Evolutionary conservation across 2,329 filamentous ascomycete genomes (phyloP).

Genomic region (Chaetothyriales sp.): DNA sequence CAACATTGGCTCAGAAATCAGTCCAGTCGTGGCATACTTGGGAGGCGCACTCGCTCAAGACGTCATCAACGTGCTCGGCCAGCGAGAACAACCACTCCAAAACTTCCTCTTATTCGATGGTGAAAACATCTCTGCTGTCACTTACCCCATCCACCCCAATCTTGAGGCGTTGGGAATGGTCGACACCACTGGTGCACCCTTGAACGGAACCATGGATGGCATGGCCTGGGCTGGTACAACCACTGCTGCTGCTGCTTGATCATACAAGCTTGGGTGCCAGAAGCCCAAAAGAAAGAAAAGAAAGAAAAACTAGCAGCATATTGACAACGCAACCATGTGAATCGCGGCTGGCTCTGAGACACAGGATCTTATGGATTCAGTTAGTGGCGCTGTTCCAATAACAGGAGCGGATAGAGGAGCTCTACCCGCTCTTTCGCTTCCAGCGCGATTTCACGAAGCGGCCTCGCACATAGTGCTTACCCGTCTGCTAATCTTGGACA

Average conservation of each 20-base stretch:
- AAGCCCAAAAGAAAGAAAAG: neutral
- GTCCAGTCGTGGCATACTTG: conserved; percentile 74
- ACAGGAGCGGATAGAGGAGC: too few relatives aligned
- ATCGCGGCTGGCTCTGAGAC: too few relatives aligned
- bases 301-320: neutral
- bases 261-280: neutral
- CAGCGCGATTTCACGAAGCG: too few relatives aligned
- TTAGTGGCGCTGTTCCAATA: too few relatives aligned
- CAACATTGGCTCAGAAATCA: conserved; percentile 69
- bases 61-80: conserved; percentile 87
- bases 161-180: conserved; percentile 11
- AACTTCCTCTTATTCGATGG: conserved; percentile 90
- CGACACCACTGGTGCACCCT: conserved; percentile 8
- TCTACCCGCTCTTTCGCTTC: too few relatives aligned
- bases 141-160: conserved; percentile 68
- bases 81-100: conserved; percentile 85
- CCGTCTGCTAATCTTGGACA: too few relatives aligned
- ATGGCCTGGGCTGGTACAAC: neutral
- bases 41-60: conserved; percentile 88
- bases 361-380: too few relatives aligned
- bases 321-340: neutral
- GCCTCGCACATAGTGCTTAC: too few relatives aligned
- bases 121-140: conserved; percentile 57
- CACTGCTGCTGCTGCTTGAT: neutral
- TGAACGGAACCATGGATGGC: conserved; percentile 1